Percentiles rank a stretch among this genome's conserved stretches.
phyloP scores from a whole-genome alignment of 2,329 filamentous ascomycete species.

The Penicillium sp. region DNA sequence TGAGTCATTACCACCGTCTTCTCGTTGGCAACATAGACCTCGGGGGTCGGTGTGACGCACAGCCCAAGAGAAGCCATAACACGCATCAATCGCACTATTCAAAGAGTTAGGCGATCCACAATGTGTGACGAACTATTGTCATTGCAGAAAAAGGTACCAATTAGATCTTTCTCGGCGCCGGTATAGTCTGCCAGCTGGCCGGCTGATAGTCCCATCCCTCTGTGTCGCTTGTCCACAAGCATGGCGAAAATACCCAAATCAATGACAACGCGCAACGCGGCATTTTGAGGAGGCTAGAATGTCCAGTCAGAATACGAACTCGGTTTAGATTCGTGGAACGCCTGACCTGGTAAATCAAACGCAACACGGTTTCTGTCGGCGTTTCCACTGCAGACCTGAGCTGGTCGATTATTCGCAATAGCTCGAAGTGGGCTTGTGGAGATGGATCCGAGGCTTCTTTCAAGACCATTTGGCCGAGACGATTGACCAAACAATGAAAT shows the following conservation, averaged over 20 bases:
- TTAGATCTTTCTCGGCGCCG: conserved; percentile 31
- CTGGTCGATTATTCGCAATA: conserved; percentile 32
- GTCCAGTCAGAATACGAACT: neutral
- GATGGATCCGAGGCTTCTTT: conserved; percentile 22
- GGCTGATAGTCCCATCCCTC: conserved; percentile 26
- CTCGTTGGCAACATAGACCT: conserved; percentile 29
- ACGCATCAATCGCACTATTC: conserved; percentile 33
- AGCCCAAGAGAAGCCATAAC: conserved; percentile 32
- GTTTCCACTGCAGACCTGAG: conserved; percentile 32
- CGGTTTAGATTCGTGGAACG: neutral
- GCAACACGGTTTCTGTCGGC: conserved; percentile 33
- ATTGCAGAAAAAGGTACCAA: conserved; percentile 24
- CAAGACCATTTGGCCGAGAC: conserved; percentile 16
- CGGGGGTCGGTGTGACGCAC: conserved; percentile 21
- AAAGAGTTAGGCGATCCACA: neutral
- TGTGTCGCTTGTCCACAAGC: conserved; percentile 22
- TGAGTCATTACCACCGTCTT: conserved; percentile 29
- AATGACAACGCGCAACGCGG: conserved; percentile 32
- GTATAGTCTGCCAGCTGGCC: conserved; percentile 29
- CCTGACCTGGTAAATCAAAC: conserved; percentile 37
- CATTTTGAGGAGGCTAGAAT: conserved; percentile 36
- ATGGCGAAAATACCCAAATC: conserved; percentile 33
- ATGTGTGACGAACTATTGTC: neutral
- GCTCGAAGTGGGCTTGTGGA: conserved; percentile 26
- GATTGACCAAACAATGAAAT: conserved; percentile 15